Percentiles rank a stretch among this genome's conserved stretches.
These are phyloP conservation scores for Coemansia pectinata DNA, from an alignment of 192 early-diverging fungal genomes.

Conservation along the genomic window DNA sequence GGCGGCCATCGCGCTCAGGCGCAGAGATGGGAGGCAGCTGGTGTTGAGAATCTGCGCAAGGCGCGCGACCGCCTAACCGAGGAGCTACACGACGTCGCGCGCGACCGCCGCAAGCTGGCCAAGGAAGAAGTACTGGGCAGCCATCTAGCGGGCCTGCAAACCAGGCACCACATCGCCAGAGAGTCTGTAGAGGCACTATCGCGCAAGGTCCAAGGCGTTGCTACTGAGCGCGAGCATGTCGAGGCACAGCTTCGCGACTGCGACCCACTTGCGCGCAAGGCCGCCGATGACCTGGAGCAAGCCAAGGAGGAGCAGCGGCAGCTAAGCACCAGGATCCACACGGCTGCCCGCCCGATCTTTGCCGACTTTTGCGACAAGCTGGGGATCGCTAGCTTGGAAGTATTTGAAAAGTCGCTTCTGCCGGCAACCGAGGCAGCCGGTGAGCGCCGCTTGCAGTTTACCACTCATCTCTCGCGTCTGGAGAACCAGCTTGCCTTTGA, in stretches of 20 bases:
- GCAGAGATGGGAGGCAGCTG: slow-evolving; percentile 85
- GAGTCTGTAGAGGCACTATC: slow-evolving; percentile 60
- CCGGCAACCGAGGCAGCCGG: slow-evolving; percentile 68
- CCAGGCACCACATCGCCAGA: slow-evolving; percentile 57
- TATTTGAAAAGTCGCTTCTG: slow-evolving; percentile 80
- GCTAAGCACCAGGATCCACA: slow-evolving; percentile 53
- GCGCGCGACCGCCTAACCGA: slow-evolving; percentile 68
- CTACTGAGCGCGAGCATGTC: slow-evolving; percentile 60
- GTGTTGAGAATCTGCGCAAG: slow-evolving; percentile 75
- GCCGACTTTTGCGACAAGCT: slow-evolving; percentile 73
- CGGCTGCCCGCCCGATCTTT: slow-evolving; percentile 73
- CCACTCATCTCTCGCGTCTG: slow-evolving; percentile 74
- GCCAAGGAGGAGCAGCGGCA: slow-evolving; percentile 45
- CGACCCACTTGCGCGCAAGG: slow-evolving; percentile 20
- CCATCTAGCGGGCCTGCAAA: slow-evolving; percentile 64
- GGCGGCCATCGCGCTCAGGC: slow-evolving; percentile 45
- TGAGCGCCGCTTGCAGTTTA: slow-evolving; percentile 76
- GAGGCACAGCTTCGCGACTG: slow-evolving; percentile 34
- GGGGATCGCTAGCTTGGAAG: slow-evolving; percentile 76
- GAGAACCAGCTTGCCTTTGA: slow-evolving; percentile 83
- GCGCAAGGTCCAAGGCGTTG: slow-evolving; percentile 62
- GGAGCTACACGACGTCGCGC: slow-evolving; percentile 72
- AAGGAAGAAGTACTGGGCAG: slow-evolving; percentile 63
- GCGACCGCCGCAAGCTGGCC: slow-evolving; percentile 66
- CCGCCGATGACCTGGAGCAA: slow-evolving; percentile 50